Evolutionary conservation across 768 basidiomycete genomes (phyloP).

Genomic region (Amanita muscaria): DNA sequence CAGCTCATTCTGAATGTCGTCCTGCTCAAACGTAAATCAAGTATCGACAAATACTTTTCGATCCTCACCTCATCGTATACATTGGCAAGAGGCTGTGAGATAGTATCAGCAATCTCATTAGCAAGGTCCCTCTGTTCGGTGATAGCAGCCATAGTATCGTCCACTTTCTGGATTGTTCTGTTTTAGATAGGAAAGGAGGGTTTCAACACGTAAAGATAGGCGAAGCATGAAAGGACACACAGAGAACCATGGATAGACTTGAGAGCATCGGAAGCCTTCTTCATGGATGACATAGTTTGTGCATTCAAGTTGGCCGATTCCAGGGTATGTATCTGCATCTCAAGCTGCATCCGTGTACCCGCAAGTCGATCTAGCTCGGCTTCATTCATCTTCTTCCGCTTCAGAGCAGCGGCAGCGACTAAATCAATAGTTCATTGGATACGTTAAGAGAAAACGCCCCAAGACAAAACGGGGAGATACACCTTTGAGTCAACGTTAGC

Average conservation of each 20-base stretch:
- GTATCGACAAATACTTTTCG: constrained; percentile 55
- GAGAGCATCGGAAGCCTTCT: constrained; percentile 86
- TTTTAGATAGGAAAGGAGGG: background rate
- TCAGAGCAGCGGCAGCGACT: constrained; percentile 87
- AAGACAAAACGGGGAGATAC: no score
- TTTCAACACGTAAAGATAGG: background rate
- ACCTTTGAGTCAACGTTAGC: no score
- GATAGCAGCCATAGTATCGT: constrained; percentile 79
- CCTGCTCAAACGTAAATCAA: constrained; percentile 34
- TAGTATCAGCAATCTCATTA: constrained; percentile 84
- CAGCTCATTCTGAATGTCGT: constrained; percentile 70
- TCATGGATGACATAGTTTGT: constrained; percentile 96
- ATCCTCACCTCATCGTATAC: constrained; percentile 38
- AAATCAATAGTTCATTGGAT: no score
- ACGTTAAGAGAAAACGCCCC: no score
- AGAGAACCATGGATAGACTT: constrained; percentile 83
- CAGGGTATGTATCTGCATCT: constrained; percentile 93
- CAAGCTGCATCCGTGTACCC: constrained; percentile 83
- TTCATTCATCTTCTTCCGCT: constrained; percentile 89
- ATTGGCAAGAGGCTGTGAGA: constrained; percentile 53
- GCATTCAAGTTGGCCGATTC: constrained; percentile 97
- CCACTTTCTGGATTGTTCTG: constrained; percentile 84
- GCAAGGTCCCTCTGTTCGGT: constrained; percentile 88
- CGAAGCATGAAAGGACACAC: constrained; percentile 40
- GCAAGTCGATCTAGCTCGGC: constrained; percentile 77